Evolutionary conservation across 441 rosid species (phyloP).

Genomic region (Mallotus japonicus): DNA sequence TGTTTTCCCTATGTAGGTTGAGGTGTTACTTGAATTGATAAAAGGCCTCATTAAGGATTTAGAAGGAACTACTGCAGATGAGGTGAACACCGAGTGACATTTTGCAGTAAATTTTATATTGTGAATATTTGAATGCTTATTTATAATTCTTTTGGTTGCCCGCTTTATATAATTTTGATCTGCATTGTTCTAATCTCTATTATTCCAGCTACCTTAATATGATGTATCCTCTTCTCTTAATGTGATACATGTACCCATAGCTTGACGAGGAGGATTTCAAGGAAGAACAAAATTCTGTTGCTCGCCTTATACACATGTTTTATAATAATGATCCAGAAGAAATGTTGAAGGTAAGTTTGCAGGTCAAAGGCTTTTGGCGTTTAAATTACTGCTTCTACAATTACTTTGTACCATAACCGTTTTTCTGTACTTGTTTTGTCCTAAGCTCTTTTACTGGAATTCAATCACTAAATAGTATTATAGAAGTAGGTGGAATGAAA

Average conservation of each 20-base stretch:
- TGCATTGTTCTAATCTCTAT: neutral
- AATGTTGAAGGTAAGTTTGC: conserved; percentile 77
- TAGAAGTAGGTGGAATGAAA: too few relatives aligned
- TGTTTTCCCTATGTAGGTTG: conserved; percentile 53
- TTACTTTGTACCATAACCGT: neutral
- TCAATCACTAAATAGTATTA: neutral
- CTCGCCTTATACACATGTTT: conserved; percentile 89
- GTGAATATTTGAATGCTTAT: neutral
- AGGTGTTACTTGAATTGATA: conserved; percentile 82
- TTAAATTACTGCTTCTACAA: neutral
- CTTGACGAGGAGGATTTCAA: conserved; percentile 93
- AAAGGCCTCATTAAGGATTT: conserved; percentile 84
- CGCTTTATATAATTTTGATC: conserved; percentile 15
- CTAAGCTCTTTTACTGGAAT: neutral
- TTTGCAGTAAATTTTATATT: neutral
- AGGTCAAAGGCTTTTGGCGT: neutral
- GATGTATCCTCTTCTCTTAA: neutral
- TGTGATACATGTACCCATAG: conserved; percentile 18
- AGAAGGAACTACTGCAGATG: conserved; percentile 69
- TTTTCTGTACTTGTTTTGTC: neutral
- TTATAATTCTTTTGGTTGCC: conserved; percentile 4
- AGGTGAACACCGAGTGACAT: conserved; percentile 24
- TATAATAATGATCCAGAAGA: conserved; percentile 81
- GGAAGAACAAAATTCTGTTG: conserved; percentile 93
- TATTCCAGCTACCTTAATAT: neutral